A percentile compares a stretch with the other conserved stretches of the same genome.
These are phyloP conservation scores for Cryptococcus neoformans DNA, from an alignment of 1,284 basidiomycete genomes.

Conservation along the genomic window DNA sequence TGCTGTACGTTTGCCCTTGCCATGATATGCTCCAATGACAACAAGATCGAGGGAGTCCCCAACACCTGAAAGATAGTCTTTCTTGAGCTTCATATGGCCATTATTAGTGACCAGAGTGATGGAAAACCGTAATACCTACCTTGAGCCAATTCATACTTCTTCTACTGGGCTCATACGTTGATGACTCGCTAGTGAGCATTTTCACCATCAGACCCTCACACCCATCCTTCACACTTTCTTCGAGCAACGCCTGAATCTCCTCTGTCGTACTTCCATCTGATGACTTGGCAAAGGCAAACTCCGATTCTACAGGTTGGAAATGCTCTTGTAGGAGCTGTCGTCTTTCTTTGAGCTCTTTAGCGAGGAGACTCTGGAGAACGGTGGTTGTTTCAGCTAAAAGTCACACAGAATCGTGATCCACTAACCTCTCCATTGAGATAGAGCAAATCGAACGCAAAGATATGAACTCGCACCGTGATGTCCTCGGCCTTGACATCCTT, in stretches of 20 bases:
- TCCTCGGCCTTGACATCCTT: constrained; percentile 72
- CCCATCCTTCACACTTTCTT: constrained; percentile 94
- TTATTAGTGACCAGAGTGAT: not conserved
- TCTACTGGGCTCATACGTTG: constrained; percentile 92
- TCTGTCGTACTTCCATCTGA: constrained; percentile 88
- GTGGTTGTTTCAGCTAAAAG: not conserved
- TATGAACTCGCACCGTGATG: constrained; percentile 57
- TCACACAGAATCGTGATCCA: not conserved
- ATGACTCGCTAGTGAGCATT: constrained; percentile 87
- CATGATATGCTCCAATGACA: constrained; percentile 94
- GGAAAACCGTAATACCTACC: constrained; percentile 52
- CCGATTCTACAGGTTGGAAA: constrained; percentile 78
- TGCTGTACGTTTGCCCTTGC: constrained; percentile 95
- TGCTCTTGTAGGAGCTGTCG: constrained; percentile 72
- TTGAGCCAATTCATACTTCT: constrained; percentile 98
- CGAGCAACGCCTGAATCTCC: constrained; percentile 92
- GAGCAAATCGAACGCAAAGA: constrained; percentile 58
- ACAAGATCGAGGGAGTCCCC: constrained; percentile 97
- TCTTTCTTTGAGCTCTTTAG: constrained; percentile 56
- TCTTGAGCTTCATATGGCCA: constrained; percentile 68
- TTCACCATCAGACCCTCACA: constrained; percentile 99
- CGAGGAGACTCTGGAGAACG: constrained; percentile 40
- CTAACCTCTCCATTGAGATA: constrained; percentile 56
- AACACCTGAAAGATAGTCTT: constrained; percentile 94
- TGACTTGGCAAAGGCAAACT: constrained; percentile 89